Evolutionary conservation across 495 filamentous ascomycete species (phyloP), one percentile per base, ranked within the genome.

Genomic region (Poronia punctata): DNA sequence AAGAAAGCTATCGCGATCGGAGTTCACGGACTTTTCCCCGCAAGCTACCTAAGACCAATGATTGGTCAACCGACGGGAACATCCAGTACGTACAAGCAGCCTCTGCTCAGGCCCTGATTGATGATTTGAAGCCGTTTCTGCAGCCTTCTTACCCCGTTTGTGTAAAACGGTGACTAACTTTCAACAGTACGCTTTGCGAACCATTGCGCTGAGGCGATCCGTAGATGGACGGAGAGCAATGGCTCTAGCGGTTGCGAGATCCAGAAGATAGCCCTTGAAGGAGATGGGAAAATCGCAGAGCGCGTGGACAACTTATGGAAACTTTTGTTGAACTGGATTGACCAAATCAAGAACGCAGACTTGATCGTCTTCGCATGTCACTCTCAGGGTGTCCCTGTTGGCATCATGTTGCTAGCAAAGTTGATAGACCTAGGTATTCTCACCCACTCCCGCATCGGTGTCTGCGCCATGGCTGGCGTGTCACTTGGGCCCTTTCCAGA

Each of bases 21-120:
- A 16, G 80, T 98, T 12, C 92, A 98, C 62, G 92, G 92, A 4
- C 88, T 88, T 45, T 95, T 95, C 49, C 92, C 92, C 4, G 87
- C 88, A 15, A 75, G 82, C 0, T 71, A 92, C 26, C 72, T 98
- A 20, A 81, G 90, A 9, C 83, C 79, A 17, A 80, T 98, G 18
- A 76, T 97, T 5, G 92, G 92, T 2, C 93, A 96, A 47, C 92
- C 92, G 0, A 96, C 88, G 5, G 92, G 92, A 4, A 98, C 92
- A 5, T 95, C 89, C 2, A 80, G n/a, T n/a, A n/a, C n/a, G n/a
- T n/a, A n/a, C n/a, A n/a, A n/a, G n/a, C n/a, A n/a, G n/a, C n/a
- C n/a, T n/a, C n/a, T n/a, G n/a, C n/a, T n/a, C n/a, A n/a, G n/a
- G n/a, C n/a, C n/a, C n/a, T n/a, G n/a, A n/a, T n/a, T n/a, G n/a